Conservation (phyloP, 352 stramenopile species). For the Phytopythium chamaehyphon region DNA sequence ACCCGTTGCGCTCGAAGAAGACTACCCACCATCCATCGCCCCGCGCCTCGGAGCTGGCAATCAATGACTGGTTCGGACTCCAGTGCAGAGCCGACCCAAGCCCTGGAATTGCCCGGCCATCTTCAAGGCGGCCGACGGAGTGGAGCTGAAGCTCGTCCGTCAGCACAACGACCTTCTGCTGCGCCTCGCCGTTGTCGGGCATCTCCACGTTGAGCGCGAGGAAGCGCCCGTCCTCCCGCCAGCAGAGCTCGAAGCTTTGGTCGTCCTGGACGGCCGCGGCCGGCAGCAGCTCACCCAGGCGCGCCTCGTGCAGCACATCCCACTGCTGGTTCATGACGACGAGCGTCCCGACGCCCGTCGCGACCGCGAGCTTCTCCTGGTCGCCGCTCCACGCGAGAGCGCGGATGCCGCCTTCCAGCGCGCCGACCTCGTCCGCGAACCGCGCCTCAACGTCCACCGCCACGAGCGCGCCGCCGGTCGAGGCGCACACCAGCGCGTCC, state of each 20-base stretch:
- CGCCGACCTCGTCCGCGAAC: conserved; percentile 58
- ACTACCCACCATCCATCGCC: conserved; percentile 58
- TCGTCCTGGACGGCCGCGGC: not conserved
- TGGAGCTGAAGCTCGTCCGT: conserved; percentile 56
- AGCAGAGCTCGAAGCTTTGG: conserved; percentile 31
- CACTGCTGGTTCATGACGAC: conserved; percentile 75
- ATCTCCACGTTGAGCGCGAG: conserved; percentile 50
- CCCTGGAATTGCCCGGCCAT: conserved; percentile 45
- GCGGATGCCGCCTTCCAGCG: conserved; percentile 56
- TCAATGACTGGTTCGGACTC: conserved; percentile 70
- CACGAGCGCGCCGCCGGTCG: conserved; percentile 38
- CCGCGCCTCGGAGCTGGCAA: conserved; percentile 57
- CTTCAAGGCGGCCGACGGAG: conserved; percentile 61
- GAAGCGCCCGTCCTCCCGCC: conserved; percentile 72
- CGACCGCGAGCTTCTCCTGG: conserved; percentile 64
- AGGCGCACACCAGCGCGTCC: conserved; percentile 52
- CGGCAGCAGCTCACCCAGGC: conserved; percentile 32
- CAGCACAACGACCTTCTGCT: conserved; percentile 53
- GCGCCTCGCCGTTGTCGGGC: not conserved
- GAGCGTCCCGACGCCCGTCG: conserved; percentile 54
- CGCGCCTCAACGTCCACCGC: conserved; percentile 45
- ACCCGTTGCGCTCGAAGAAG: conserved; percentile 83
- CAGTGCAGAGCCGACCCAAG: conserved; percentile 53
- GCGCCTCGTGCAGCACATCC: conserved; percentile 70
- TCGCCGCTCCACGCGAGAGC: conserved; percentile 63